Conservation (phyloP, 495 filamentous ascomycete species). For the Xylaria cubensis region DNA sequence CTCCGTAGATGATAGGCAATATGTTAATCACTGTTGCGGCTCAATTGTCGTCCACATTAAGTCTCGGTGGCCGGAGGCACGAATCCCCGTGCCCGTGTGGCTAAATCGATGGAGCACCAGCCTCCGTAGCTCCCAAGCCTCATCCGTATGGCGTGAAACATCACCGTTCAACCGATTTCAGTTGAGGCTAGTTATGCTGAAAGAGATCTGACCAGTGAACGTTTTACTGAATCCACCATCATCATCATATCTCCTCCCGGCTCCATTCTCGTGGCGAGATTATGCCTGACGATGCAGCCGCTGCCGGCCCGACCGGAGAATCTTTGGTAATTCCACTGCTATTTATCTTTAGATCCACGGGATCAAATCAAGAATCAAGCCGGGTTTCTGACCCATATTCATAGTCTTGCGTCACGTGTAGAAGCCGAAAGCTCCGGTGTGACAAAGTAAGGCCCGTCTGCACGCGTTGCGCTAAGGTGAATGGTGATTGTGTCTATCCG, state of each 20-base stretch:
- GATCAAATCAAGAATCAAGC: background rate
- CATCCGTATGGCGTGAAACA: background rate
- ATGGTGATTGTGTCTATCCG: slow-evolving; percentile 79
- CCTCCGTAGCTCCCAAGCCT: slow-evolving; percentile 6
- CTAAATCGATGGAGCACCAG: slow-evolving; percentile 8
- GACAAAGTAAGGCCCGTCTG: slow-evolving; percentile 73
- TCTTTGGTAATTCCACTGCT: slow-evolving; percentile 32
- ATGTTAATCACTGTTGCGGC: background rate
- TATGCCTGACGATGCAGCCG: slow-evolving; percentile 35
- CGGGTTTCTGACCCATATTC: slow-evolving; percentile 18
- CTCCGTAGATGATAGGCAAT: no score
- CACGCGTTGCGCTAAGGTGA: slow-evolving; percentile 71
- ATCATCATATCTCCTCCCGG: slow-evolving; percentile 10
- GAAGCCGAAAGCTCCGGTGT: slow-evolving; percentile 69
- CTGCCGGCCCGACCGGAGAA: slow-evolving; percentile 31
- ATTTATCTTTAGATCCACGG: slow-evolving; percentile 11
- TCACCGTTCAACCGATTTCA: background rate
- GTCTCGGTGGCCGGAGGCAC: slow-evolving; percentile 6
- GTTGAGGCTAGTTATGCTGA: background rate
- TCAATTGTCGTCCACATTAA: slow-evolving; percentile 8
- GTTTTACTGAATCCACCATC: background rate
- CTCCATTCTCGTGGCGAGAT: slow-evolving; percentile 13
- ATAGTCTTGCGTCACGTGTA: slow-evolving; percentile 52
- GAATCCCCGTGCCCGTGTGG: slow-evolving; percentile 17
- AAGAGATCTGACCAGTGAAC: background rate